Evolutionary conservation across 2,329 filamentous ascomycete species (phyloP).

Genomic region (Trichoderma sp.): DNA sequence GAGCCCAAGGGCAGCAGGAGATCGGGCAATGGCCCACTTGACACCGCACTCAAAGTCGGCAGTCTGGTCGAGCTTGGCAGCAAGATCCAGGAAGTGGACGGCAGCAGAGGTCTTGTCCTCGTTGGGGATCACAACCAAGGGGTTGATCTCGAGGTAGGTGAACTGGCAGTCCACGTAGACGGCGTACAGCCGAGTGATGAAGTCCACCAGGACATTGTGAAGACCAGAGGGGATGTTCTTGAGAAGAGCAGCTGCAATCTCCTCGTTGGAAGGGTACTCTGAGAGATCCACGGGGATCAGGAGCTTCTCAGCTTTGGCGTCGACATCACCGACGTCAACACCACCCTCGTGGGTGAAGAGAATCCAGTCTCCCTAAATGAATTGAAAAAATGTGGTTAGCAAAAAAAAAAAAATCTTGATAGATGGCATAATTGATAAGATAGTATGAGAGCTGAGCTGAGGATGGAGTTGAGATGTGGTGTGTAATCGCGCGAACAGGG

Average conservation of each 20-base stretch:
- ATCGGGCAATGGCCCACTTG: constrained; percentile 97
- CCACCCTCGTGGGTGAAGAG: constrained; percentile 99
- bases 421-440: neutral
- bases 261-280: constrained; percentile 93
- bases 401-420: too few relatives aligned
- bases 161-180: constrained; percentile 99
- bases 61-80: constrained; percentile 98
- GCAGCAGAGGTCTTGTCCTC: constrained; percentile 86
- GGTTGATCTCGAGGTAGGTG: constrained; percentile 99
- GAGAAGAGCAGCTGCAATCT: constrained; percentile 81
- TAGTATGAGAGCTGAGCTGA: neutral
- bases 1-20: constrained; percentile 83
- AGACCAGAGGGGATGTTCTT: constrained; percentile 93
- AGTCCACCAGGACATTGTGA: constrained; percentile 98
- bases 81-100: constrained; percentile 97
- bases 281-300: constrained; percentile 93
- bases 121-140: constrained; percentile 96
- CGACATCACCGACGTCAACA: constrained; percentile 99
- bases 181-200: constrained; percentile 96
- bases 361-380: constrained; percentile 90
- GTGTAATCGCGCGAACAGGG: constrained; percentile 24
- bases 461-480: constrained; percentile 1
- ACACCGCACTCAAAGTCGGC: constrained; percentile 99
- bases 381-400: constrained; percentile 30
- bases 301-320: constrained; percentile 98